Conservation (phyloP, 1,284 basidiomycete genomes). For the Bjerkandera adusta region DNA sequence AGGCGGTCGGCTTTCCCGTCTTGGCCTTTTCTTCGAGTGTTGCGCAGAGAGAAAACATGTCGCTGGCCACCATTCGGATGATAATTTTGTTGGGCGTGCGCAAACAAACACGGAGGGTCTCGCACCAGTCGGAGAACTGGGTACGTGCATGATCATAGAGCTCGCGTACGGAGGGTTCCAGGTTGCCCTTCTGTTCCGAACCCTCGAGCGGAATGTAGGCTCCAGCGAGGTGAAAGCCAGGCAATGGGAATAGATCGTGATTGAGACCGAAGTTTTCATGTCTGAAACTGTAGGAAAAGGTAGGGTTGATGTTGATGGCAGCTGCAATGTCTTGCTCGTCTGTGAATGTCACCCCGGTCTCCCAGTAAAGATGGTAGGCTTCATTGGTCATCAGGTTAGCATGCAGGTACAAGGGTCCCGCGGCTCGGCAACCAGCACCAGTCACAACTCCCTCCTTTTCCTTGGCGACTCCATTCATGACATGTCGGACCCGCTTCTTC, state of each 20-base stretch:
- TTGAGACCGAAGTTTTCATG: slow-evolving; percentile 44
- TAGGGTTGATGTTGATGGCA: slow-evolving; percentile 42
- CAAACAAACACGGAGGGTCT: slow-evolving; percentile 25
- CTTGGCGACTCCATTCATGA: too few species aligned
- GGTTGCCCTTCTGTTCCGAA: too few species aligned
- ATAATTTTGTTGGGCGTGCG: slow-evolving; percentile 1
- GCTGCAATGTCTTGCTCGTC: slow-evolving; percentile 23
- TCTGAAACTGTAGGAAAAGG: slow-evolving; percentile 40
- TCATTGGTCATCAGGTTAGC: slow-evolving; percentile 22
- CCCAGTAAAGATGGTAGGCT: slow-evolving; percentile 34
- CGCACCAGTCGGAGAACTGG: slow-evolving; percentile 38
- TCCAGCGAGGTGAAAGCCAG: slow-evolving; percentile 44
- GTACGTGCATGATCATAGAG: slow-evolving; percentile 27
- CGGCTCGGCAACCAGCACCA: too few species aligned
- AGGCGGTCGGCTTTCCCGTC: slow-evolving; percentile 17
- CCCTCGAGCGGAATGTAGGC: slow-evolving; percentile 21
- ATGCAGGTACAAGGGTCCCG: slow-evolving; percentile 34
- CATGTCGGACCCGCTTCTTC: slow-evolving; percentile 10
- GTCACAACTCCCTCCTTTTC: too few species aligned
- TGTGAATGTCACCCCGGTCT: slow-evolving; percentile 38
- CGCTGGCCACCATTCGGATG: slow-evolving; percentile 37
- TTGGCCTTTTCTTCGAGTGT: slow-evolving; percentile 25
- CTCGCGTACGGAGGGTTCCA: slow-evolving; percentile 16
- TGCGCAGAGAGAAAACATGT: slow-evolving; percentile 33
- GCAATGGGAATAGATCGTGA: slow-evolving; percentile 43